Percentiles rank a stretch among this genome's conserved stretches.
Evolutionary conservation across 2,329 filamentous ascomycete species (phyloP).

Genomic region (Pseudocercospora musae): DNA sequence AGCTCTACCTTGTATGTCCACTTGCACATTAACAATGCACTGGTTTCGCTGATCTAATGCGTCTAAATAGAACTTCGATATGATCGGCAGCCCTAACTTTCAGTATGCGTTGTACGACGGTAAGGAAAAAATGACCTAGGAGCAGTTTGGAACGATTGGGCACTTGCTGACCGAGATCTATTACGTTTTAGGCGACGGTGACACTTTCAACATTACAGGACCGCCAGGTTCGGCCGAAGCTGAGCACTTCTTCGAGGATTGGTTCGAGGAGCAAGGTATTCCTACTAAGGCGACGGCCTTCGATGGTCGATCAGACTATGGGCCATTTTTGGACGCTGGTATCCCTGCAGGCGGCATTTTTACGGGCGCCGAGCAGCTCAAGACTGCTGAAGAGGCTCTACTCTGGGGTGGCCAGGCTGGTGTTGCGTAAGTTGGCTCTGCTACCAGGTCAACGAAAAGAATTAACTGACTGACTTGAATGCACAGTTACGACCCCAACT

Average conservation of each 20-base stretch:
- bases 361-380: slow-evolving; percentile 73
- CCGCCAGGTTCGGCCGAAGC: slow-evolving; percentile 66
- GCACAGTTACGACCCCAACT: slow-evolving; percentile 52
- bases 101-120: slow-evolving; percentile 56
- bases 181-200: slow-evolving; percentile 43
- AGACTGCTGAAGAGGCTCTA: slow-evolving; percentile 63
- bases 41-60: slow-evolving; percentile 39
- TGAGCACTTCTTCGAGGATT: slow-evolving; percentile 64
- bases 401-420: slow-evolving; percentile 70
- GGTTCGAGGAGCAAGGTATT: slow-evolving; percentile 60
- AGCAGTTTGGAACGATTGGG: neutral
- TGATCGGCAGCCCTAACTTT: slow-evolving; percentile 66
- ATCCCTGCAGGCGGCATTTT: slow-evolving; percentile 74
- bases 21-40: no score
- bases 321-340: slow-evolving; percentile 62
- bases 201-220: slow-evolving; percentile 52
- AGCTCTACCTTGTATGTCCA: slow-evolving; percentile 19
- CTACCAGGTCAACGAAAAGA: no score
- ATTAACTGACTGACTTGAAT: neutral
- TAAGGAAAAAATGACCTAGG: neutral
- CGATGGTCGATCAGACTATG: slow-evolving; percentile 77
- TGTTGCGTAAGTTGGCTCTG: slow-evolving; percentile 30
- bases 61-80: slow-evolving; percentile 60
- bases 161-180: neutral
- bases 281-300: slow-evolving; percentile 71